Conservation (phyloP, 2,329 filamentous ascomycete species). For the Pseudonectria buxi region DNA sequence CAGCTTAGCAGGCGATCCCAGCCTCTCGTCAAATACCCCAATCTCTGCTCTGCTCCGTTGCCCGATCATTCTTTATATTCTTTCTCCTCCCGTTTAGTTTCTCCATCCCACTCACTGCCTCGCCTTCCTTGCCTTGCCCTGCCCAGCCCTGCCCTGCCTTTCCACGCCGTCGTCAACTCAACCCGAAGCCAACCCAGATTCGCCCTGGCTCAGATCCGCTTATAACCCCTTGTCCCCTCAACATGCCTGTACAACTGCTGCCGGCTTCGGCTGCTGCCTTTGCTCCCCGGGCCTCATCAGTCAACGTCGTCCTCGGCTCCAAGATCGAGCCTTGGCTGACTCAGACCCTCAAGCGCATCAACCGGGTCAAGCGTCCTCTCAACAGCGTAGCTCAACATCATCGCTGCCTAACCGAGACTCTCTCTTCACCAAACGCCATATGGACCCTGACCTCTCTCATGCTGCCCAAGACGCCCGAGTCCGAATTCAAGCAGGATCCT, state of each 20-base stretch:
- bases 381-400: slow-evolving; percentile 97
- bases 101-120: slow-evolving; percentile 11
- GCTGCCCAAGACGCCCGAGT: slow-evolving; percentile 81
- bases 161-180: slow-evolving; percentile 7
- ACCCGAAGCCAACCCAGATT: too few species aligned
- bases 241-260: slow-evolving; percentile 87
- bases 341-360: slow-evolving; percentile 92
- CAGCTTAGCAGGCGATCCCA: slow-evolving; percentile 53
- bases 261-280: slow-evolving; percentile 95
- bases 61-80: slow-evolving; percentile 42
- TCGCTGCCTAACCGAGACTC: slow-evolving; percentile 86
- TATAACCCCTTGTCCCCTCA: too few species aligned
- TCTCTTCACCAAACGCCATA: slow-evolving; percentile 84
- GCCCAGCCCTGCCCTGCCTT: slow-evolving; percentile 6
- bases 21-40: slow-evolving; percentile 9
- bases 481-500: slow-evolving; percentile 76
- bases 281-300: slow-evolving; percentile 79
- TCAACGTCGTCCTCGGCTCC: slow-evolving; percentile 87
- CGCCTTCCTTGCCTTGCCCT: too few species aligned
- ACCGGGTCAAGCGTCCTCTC: slow-evolving; percentile 90
- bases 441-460: slow-evolving; percentile 93
- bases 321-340: slow-evolving; percentile 97
- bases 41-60: slow-evolving; percentile 41
- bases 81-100: slow-evolving; percentile 33
- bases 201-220: too few species aligned